Conservation (phyloP, 306 rosid species). For the cucumber (Cucumis sativus) region Cucumber_9930_V3 NC_026658.2:23105501-23106000, state of each 20-base stretch:
- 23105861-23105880: conserved; percentile 92
- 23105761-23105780: background rate
- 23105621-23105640: background rate
- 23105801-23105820: background rate
- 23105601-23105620: background rate
- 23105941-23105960: conserved; percentile 80
- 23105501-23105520: background rate
- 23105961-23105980: conserved; percentile 67
- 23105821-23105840: background rate
- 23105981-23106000: conserved; percentile 69
- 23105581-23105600: background rate
- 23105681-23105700: background rate
- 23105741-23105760: background rate
- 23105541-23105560: background rate
- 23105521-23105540: background rate
- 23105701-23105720: background rate
- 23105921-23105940: conserved; percentile 42
- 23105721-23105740: background rate
- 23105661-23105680: background rate
- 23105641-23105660: background rate
- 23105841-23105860: conserved; percentile 2
- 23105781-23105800: background rate
- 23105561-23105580: background rate
- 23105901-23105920: conserved; percentile 60
- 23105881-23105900: conserved; percentile 52